Conservation (phyloP, 805 yeast species). For the Nakazawaea populi region DNA sequence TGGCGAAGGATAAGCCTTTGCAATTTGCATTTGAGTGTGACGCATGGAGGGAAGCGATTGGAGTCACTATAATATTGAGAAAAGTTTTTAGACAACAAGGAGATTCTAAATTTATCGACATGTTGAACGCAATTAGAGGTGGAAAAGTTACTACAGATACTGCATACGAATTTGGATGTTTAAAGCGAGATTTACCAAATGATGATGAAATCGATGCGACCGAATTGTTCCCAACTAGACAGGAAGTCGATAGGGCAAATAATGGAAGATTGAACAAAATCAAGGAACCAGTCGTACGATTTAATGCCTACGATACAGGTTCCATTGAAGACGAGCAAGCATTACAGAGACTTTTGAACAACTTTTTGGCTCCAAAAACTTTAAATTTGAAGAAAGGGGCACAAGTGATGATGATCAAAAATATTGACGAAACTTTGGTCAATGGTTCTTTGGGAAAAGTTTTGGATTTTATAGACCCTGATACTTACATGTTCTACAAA, state of each 20-base stretch:
- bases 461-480: slow-evolving; percentile 36
- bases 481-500: slow-evolving; percentile 37
- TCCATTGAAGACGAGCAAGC: slow-evolving; percentile 30
- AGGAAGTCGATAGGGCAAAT: slow-evolving; percentile 68
- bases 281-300: slow-evolving; percentile 37
- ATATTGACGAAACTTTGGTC: slow-evolving; percentile 64
- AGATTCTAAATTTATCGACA: slow-evolving; percentile 60
- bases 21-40: slow-evolving; percentile 61
- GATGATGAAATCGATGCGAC: slow-evolving; percentile 66
- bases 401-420: slow-evolving; percentile 80
- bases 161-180: slow-evolving; percentile 39
- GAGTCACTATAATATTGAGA: slow-evolving; percentile 49
- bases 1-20: slow-evolving; percentile 29
- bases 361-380: slow-evolving; percentile 57
- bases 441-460: slow-evolving; percentile 77
- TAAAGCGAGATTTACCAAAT: slow-evolving; percentile 45
- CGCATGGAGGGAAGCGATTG: slow-evolving; percentile 56
- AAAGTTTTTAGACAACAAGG: slow-evolving; percentile 76
- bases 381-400: slow-evolving; percentile 62
- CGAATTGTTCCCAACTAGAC: slow-evolving; percentile 65
- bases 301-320: slow-evolving; percentile 53
- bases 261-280: slow-evolving; percentile 38
- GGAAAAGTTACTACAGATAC: slow-evolving; percentile 51
- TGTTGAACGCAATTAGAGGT: slow-evolving; percentile 70
- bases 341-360: slow-evolving; percentile 39